Evolutionary conservation across 1,139 yeast species (phyloP), one percentile per base, ranked within the genome.

Genomic region (Zygosaccharomyces pseudobailii): DNA sequence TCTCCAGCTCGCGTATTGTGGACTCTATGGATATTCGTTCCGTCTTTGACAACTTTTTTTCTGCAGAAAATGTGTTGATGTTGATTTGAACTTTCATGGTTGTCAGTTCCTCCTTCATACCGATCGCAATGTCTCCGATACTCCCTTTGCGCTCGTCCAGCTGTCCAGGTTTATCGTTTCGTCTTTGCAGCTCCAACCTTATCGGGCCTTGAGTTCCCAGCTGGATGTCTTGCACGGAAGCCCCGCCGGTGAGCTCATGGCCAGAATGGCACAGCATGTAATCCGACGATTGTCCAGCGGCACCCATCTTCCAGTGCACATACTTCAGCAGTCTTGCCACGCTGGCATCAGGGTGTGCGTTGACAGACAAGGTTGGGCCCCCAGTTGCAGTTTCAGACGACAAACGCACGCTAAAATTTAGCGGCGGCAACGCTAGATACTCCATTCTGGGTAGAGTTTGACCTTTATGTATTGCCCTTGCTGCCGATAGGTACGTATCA

Each of bases 281-380:
- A 4, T 41, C 48, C 9, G 44, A 39, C 2, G 40, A 40, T 9
- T 31, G 25, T 5, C 45, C 51, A 21, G 42, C 44, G 36, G 47
- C 44, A 23, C 34, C 23, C 35, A 52, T 36, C 27, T 36, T 39
- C 41, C 46, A 53, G 43, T 59, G 63, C 17, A 59, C 45, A 40
- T 61, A 63, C 39, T 62, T 65, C 37, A 58, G 34, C n/a, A 63
- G 28, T 40, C 65, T 50, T 5, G 48, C 49, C 17, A 57, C 53
- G n/a, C 51, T 42, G 10, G 62, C 52, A 36, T 51, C 46, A 0
- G 62, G 60, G 39, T 58, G 66, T 1, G 57, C 61, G 33, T 55
- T 54, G 4, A 63, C 50, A 5, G 48, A 40, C 10, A 61, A 8
- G 33, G 53, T 51, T 3, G 59, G 42, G 7, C 38, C 42, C n/a